Conservation (phyloP, 2,329 filamentous ascomycete species). For the Sordariomycetes sp. region DNA sequence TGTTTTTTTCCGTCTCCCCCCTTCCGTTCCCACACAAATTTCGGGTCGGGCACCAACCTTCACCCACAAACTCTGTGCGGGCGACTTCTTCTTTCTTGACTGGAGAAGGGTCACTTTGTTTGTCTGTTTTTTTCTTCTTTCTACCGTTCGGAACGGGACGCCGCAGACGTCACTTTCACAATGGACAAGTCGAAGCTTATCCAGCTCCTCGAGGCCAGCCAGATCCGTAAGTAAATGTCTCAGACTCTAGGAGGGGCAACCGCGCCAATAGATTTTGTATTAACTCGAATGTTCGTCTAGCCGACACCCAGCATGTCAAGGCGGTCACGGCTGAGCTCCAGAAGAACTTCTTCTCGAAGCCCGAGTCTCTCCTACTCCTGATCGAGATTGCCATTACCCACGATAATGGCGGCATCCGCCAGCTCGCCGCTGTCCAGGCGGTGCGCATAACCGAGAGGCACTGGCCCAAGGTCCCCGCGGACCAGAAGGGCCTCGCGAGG, state of each 20-base stretch:
- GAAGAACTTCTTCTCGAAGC: conserved; percentile 83
- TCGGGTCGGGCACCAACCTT: conserved; percentile 3
- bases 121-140: neutral
- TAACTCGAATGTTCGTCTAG: conserved; percentile 33
- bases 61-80: conserved; percentile 1
- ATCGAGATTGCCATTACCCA: conserved; percentile 81
- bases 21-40: conserved; percentile 3
- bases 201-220: conserved; percentile 72
- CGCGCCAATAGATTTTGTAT: conserved; percentile 7
- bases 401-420: conserved; percentile 58
- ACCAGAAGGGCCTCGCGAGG: conserved; percentile 69
- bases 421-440: conserved; percentile 85
- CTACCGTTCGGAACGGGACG: neutral
- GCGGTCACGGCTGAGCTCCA: conserved; percentile 80
- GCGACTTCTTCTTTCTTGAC: conserved; percentile 1
- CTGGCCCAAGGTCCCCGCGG: conserved; percentile 61
- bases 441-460: conserved; percentile 72
- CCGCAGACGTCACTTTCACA: conserved; percentile 7
- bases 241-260: conserved; percentile 4
- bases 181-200: conserved; percentile 60
- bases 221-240: conserved; percentile 56
- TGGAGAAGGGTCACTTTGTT: neutral
- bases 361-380: conserved; percentile 71
- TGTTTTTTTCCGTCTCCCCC: neutral
- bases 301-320: conserved; percentile 82